These are phyloP conservation scores for Sutorius australiensis DNA, from an alignment of 768 basidiomycete species.

Conservation along the genomic window DNA sequence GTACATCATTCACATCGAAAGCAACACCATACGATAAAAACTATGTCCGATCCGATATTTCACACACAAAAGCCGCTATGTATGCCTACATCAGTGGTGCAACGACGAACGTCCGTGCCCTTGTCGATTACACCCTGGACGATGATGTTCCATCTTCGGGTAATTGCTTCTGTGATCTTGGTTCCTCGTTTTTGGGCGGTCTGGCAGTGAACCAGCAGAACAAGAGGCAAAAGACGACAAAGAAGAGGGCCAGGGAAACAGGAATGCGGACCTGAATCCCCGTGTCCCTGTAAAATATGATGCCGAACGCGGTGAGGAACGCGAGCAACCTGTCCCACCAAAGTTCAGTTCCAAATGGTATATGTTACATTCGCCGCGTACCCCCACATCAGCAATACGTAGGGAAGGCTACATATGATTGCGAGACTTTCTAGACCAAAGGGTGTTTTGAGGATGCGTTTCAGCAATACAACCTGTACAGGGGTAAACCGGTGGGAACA, in stretches of 20 bases:
- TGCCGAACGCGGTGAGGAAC: slow-evolving; percentile 32
- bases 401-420: slow-evolving; percentile 39
- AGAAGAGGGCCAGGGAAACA: slow-evolving; percentile 21
- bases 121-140: slow-evolving; percentile 4
- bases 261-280: slow-evolving; percentile 25
- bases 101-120: neutral
- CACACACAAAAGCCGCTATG: too few species aligned
- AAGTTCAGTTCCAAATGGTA: neutral
- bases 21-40: too few species aligned
- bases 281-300: slow-evolving; percentile 30
- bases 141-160: neutral
- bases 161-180: neutral
- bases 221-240: slow-evolving; percentile 22
- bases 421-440: slow-evolving; percentile 36
- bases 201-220: slow-evolving; percentile 30
- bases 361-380: slow-evolving; percentile 9
- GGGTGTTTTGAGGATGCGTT: slow-evolving; percentile 22
- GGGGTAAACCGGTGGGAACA: neutral
- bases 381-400: slow-evolving; percentile 41
- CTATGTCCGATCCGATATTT: too few species aligned
- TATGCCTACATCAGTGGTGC: too few species aligned
- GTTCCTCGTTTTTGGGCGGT: slow-evolving; percentile 16
- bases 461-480: slow-evolving; percentile 23
- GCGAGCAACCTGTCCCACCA: slow-evolving; percentile 28
- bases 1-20: too few species aligned